A percentile compares a stretch with the other conserved stretches of the same genome.
Conservation (phyloP, 345 rosid genomes). For the Rhizophora apiculata region DNA sequence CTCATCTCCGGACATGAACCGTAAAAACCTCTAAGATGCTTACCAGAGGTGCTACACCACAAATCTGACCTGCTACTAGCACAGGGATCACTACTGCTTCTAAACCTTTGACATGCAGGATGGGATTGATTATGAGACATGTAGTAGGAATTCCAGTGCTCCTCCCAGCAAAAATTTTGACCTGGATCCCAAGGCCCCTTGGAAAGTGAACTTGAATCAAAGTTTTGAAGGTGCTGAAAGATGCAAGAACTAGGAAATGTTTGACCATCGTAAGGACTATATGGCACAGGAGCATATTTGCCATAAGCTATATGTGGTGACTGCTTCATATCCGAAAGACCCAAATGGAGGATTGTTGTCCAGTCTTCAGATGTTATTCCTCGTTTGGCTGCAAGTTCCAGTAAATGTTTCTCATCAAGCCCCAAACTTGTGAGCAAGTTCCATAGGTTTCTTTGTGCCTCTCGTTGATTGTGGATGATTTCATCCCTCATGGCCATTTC, state of each 20-base stretch:
- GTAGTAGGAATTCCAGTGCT: conserved; percentile 65
- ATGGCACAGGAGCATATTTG: conserved; percentile 23
- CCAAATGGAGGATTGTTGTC: conserved; percentile 42
- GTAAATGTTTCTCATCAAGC: conserved; percentile 63
- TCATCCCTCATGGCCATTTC: conserved; percentile 98
- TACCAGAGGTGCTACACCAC: conserved; percentile 34
- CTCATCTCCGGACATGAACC: conserved; percentile 51
- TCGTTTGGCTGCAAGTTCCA: conserved; percentile 73
- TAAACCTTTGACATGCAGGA: conserved; percentile 33
- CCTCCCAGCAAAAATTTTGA: conserved; percentile 56
- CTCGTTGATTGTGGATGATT: conserved; percentile 83
- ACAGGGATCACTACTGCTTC: conserved; percentile 47
- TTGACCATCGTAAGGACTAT: conserved; percentile 41
- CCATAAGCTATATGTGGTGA: conserved; percentile 34
- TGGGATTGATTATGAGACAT: conserved; percentile 50
- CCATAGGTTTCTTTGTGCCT: conserved; percentile 80
- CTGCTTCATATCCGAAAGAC: conserved; percentile 46
- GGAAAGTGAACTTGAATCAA: conserved; percentile 41
- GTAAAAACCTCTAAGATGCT: conserved; percentile 34
- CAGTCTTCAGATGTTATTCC: conserved; percentile 82
- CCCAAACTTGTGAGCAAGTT: conserved; percentile 75
- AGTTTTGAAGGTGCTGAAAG: conserved; percentile 44
- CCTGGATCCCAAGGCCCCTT: conserved; percentile 42
- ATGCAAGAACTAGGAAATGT: conserved; percentile 52
- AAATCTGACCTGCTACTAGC: conserved; percentile 38